Conservation (phyloP, 148 eudicot genomes). For the Cornus suecica region DNA sequence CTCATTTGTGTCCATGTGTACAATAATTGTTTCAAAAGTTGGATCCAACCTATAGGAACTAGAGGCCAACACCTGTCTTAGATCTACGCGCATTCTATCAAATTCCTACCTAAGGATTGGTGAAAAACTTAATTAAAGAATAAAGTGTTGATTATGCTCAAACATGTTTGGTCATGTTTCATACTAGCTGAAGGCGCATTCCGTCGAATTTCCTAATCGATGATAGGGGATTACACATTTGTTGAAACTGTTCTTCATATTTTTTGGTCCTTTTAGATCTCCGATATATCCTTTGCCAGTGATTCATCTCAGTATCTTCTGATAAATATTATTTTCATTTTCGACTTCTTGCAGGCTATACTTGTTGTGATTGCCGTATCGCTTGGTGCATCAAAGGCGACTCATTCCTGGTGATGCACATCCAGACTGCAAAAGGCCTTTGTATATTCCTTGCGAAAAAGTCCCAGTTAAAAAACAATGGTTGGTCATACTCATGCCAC, state of each 20-base stretch:
- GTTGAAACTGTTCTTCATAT: too few relatives aligned
- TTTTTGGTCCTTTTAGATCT: too few relatives aligned
- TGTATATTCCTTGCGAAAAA: conserved; percentile 22
- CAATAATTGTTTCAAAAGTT: too few relatives aligned
- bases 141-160: not conserved
- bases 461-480: not conserved
- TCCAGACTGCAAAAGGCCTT: not conserved
- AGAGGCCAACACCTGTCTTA: too few relatives aligned
- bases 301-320: not conserved
- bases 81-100: too few relatives aligned
- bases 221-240: too few relatives aligned
- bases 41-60: too few relatives aligned
- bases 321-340: not conserved
- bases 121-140: too few relatives aligned
- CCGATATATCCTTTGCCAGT: too few relatives aligned
- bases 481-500: too few relatives aligned
- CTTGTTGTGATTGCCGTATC: conserved; percentile 59
- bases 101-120: not conserved
- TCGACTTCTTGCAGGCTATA: conserved; percentile 50
- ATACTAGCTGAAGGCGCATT: not conserved
- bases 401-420: conserved; percentile 52
- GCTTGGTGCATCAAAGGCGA: conserved; percentile 57
- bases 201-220: too few relatives aligned
- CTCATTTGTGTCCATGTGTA: too few relatives aligned
- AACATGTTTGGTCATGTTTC: not conserved